phyloP scores from a whole-genome alignment of 805 yeast species.

The Ogataea parapolymorpha region DNA sequence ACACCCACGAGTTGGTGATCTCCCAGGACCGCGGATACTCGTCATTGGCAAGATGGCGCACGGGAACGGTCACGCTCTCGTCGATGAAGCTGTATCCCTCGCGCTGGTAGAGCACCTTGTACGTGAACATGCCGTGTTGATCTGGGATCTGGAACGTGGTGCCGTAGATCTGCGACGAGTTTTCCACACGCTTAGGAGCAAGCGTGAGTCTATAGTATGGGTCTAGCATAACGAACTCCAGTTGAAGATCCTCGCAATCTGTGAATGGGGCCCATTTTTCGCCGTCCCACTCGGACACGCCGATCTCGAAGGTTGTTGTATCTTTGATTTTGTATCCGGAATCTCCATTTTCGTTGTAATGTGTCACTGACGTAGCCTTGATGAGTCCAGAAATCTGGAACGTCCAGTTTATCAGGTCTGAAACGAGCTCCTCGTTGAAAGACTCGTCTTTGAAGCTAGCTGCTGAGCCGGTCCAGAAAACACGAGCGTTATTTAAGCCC shows the following conservation, averaged over 20 bases:
- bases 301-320: slow-evolving; percentile 53
- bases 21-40: slow-evolving; percentile 93
- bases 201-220: slow-evolving; percentile 87
- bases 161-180: slow-evolving; percentile 47
- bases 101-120: slow-evolving; percentile 72
- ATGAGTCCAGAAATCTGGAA: slow-evolving; percentile 68
- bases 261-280: slow-evolving; percentile 66
- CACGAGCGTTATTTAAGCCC: slow-evolving; percentile 72
- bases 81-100: slow-evolving; percentile 67
- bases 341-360: slow-evolving; percentile 41
- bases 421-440: slow-evolving; percentile 37
- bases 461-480: slow-evolving; percentile 75
- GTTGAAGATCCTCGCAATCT: slow-evolving; percentile 60
- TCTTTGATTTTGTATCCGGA: slow-evolving; percentile 70
- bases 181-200: slow-evolving; percentile 37
- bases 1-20: slow-evolving; percentile 91
- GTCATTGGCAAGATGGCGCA: slow-evolving; percentile 92
- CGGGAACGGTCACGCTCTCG: slow-evolving; percentile 69
- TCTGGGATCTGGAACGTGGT: slow-evolving; percentile 77
- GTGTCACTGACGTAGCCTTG: slow-evolving; percentile 50
- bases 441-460: slow-evolving; percentile 45
- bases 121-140: slow-evolving; percentile 95
- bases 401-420: slow-evolving; percentile 62
- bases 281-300: slow-evolving; percentile 46
- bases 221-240: slow-evolving; percentile 86